Evolutionary conservation across 495 filamentous ascomycete genomes (phyloP), one percentile per base, ranked within the genome.

Genomic region (Daldinia decipiens): DNA sequence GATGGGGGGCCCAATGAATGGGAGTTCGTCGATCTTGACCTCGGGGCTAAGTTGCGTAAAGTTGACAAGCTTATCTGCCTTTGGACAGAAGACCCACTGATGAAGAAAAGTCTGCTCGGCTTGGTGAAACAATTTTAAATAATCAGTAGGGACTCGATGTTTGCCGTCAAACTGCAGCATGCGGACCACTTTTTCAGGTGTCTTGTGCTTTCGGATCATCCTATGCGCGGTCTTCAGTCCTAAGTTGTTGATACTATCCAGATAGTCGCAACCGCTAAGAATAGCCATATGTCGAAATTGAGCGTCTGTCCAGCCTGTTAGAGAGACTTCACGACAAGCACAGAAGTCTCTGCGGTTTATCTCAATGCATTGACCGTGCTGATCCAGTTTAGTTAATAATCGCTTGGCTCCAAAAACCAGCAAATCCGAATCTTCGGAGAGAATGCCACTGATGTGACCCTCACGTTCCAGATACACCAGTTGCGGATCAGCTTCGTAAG

Each of bases 261-360:
- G 85, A 79, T 99, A 99, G 77, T 99, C 96, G 78, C 96, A 99
- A n/a, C 96, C 96, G 77, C 93, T 97, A 21, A 99, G 76, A 59
- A 99, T 98, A 56, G 94, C 93, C 96, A 99, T 99, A 21, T 85
- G 89, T 53, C 96, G 86, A 73, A 99, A 99, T 62, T 98, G 92
- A 6, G 82, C 84, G 78, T 98, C 93, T 3, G 92, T 91, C 95
- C 95, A 99, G 13, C 94, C 95, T 12, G 92, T 90, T 17, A 99
- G 79, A 56, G 89, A 96, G 43, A 98, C 87, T 64, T 97, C 95
- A 50, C 90, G 90, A 66, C 93, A 96, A 43, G 91, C 89, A 36
- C 92, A 90, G 71, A 99, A 98, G 68, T 97, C 90, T 0, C 85
- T 87, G 17, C 95, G 89, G 76, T 91, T 92, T 70, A 99, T 91